Conservation (phyloP, 176 grass and related monocot genomes). For the Oryza longistaminata region DNA sequence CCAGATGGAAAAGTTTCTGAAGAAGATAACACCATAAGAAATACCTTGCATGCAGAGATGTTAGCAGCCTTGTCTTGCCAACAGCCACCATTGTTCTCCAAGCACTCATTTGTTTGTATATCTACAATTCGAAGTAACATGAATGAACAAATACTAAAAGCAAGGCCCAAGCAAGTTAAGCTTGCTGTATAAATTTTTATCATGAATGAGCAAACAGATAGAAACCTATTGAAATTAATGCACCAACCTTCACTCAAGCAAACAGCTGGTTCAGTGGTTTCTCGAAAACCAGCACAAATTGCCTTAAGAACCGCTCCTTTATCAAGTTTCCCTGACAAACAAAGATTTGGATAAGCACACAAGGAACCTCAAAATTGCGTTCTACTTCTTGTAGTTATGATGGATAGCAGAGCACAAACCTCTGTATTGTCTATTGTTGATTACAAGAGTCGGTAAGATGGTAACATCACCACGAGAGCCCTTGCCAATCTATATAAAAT, state of each 20-base stretch:
- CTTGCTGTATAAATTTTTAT: not conserved
- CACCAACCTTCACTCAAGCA: constrained; percentile 70
- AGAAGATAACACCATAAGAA: constrained; percentile 27
- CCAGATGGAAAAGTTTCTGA: constrained; percentile 8
- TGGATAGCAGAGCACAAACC: constrained; percentile 44
- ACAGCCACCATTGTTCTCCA: constrained; percentile 96
- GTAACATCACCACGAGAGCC: constrained; percentile 74
- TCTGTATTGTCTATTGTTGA: constrained; percentile 85
- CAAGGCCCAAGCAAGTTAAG: not conserved
- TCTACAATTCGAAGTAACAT: constrained; percentile 41
- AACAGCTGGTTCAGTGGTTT: constrained; percentile 78
- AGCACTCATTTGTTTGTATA: constrained; percentile 97
- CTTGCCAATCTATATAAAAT: constrained; percentile 60
- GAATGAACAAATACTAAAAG: not conserved
- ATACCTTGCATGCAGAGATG: constrained; percentile 96
- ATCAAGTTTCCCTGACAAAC: constrained; percentile 64
- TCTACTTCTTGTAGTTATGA: not conserved
- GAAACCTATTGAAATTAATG: not conserved
- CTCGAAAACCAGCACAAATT: constrained; percentile 76
- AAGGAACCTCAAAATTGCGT: not conserved
- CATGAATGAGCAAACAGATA: not conserved
- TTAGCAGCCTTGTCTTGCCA: constrained; percentile 90
- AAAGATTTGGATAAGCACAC: constrained; percentile 17
- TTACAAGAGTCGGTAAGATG: constrained; percentile 80
- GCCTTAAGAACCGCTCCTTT: constrained; percentile 74